A percentile compares a stretch with the other conserved stretches of the same genome.
These are phyloP conservation scores for Jatropha podagrica DNA, from an alignment of 441 rosid genomes.

Conservation along the genomic window DNA sequence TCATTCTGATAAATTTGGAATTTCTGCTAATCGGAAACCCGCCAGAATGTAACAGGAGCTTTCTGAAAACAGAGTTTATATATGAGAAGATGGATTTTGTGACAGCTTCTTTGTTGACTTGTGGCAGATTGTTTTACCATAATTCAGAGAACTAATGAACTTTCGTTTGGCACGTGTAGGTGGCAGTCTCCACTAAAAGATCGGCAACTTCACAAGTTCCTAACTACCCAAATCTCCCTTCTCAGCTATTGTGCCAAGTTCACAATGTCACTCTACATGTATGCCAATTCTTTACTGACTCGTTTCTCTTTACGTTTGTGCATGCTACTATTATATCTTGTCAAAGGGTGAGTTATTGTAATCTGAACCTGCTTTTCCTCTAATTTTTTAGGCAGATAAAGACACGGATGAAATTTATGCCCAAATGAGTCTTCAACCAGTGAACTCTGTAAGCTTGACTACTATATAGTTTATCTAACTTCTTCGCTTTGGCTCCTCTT, in stretches of 20 bases:
- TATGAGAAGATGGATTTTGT: not conserved
- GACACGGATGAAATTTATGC: constrained; percentile 95
- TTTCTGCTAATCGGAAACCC: not conserved
- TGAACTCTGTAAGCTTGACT: constrained; percentile 64
- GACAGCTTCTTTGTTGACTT: not conserved
- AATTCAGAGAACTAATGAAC: not conserved
- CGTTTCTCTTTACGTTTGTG: not conserved
- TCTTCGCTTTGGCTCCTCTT: not conserved
- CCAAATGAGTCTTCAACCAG: constrained; percentile 95
- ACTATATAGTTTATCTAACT: constrained; percentile 3
- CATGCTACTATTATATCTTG: not conserved
- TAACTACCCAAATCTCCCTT: constrained; percentile 88
- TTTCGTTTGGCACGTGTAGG: constrained; percentile 39
- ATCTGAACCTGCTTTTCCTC: constrained; percentile 9
- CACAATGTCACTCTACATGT: constrained; percentile 90
- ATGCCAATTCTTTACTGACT: constrained; percentile 23
- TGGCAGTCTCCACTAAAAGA: constrained; percentile 86
- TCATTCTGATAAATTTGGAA: not conserved
- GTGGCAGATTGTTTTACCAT: constrained; percentile 1
- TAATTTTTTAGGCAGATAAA: constrained; percentile 69
- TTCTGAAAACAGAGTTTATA: not conserved
- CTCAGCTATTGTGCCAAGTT: constrained; percentile 95
- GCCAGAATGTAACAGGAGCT: not conserved
- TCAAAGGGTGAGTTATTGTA: not conserved
- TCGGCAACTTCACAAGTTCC: constrained; percentile 87